phyloP scores from a whole-genome alignment of 371 early-diverging fungal genomes.

The Mortierella polycephala region DNA sequence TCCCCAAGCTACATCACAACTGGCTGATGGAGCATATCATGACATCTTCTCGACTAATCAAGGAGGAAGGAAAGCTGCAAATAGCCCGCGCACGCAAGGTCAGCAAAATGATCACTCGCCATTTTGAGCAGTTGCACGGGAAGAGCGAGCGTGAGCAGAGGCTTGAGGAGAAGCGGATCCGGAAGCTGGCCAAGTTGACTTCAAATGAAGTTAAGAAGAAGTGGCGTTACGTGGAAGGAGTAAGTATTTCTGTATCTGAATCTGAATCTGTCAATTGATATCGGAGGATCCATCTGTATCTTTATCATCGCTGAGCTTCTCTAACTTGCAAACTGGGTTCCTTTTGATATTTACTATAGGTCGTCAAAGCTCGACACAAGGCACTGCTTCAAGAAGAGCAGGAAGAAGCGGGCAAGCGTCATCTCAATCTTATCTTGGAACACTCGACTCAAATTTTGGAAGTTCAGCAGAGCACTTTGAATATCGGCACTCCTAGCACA shows the following conservation, averaged over 20 bases:
- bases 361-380: constrained; percentile 67
- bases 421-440: constrained; percentile 74
- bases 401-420: constrained; percentile 69
- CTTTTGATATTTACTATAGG: constrained; percentile 10
- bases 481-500: constrained; percentile 23
- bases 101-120: constrained; percentile 67
- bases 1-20: constrained; percentile 54
- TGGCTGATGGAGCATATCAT: constrained; percentile 57
- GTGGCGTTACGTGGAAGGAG: constrained; percentile 74
- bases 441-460: constrained; percentile 78
- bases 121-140: constrained; percentile 65
- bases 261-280: not conserved
- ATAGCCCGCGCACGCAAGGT: constrained; percentile 63
- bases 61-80: constrained; percentile 58
- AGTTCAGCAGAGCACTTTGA: constrained; percentile 69
- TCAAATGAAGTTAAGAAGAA: constrained; percentile 72
- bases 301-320: no score
- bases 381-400: constrained; percentile 70
- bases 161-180: constrained; percentile 64
- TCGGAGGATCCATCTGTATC: not conserved
- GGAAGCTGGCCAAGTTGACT: constrained; percentile 73
- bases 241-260: constrained; percentile 28
- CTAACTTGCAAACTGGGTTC: no score
- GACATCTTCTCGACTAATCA: constrained; percentile 57
- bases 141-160: constrained; percentile 61